Evolutionary conservation across 2,329 filamentous ascomycete species (phyloP), one percentile per base, ranked within the genome.

Genomic region (Trichoderma asperellum): DNA sequence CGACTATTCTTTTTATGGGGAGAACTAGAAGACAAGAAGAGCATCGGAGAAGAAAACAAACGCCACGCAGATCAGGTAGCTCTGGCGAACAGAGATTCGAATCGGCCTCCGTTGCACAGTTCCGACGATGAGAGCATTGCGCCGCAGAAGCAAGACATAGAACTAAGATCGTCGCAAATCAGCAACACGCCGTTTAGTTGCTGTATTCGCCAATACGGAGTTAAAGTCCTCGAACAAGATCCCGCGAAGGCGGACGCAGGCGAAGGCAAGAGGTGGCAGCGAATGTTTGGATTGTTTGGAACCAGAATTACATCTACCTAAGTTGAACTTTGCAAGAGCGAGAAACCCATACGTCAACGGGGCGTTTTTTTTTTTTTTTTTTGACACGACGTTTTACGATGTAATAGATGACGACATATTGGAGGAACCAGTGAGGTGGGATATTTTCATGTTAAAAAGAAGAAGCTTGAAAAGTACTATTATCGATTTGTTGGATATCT

Each of bases 1-100:
- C 89, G 87, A 73, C 83, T 97, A 68, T 95, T 91, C 76, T 81
- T 88, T 43, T 83, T 97, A 1, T 98, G 95, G 94, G 95, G 95
- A 1, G 88, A 97, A 71, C 83, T 97, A 1, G 89, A 94, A 76
- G 93, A 97, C 76, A 78, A 82, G 59, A 93, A 92, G 76, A 74
- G 75, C 2, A 77, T 73, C 24, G 70, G 74, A 69, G 78, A 76
- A 72, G 76, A 70, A 63, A 67, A 59, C 5, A 72, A 75, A 70
- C 72, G 77, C 57, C 67, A 29, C 10, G 60, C 47, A 16, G 57
- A 63, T 24, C 67, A 24, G 10, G 60, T 29, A 16, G 63, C 68
- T 24, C 27, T 49, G n/a, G 52, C 72, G 66, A 71, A 71, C 68
- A 70, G 73, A 49, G 75, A 74, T 59, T 75, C 78, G n/a, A 74